A percentile compares a stretch with the other conserved stretches of the same genome.
phyloP scores from a whole-genome alignment of 306 rosid species.

The Fragaria vesca region DNA sequence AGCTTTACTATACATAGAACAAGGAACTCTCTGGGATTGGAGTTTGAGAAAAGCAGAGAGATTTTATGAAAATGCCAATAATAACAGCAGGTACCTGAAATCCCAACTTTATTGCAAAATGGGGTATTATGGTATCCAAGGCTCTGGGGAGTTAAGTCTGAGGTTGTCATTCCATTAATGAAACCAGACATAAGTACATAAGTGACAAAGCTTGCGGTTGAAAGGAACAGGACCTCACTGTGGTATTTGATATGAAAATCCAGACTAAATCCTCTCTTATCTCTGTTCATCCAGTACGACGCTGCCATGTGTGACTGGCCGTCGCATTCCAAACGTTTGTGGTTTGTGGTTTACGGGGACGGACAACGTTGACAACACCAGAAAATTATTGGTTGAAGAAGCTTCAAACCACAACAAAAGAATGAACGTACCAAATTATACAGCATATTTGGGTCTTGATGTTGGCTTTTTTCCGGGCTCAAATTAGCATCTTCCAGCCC shows the following conservation, averaged over 20 bases:
- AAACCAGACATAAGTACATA: background rate
- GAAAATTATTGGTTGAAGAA: background rate
- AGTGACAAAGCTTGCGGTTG: background rate
- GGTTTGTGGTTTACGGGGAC: background rate
- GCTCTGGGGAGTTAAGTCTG: background rate
- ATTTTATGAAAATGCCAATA: background rate
- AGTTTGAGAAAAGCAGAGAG: background rate
- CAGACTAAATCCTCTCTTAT: slow-evolving; percentile 30
- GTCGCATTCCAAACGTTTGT: background rate
- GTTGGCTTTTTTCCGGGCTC: background rate
- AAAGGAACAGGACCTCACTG: background rate
- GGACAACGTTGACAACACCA: background rate
- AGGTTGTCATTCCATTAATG: background rate
- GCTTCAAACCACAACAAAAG: background rate
- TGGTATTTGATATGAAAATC: background rate
- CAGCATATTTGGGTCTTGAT: no score
- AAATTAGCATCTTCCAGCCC: background rate
- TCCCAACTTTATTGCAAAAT: background rate
- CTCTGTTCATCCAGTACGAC: slow-evolving; percentile 27
- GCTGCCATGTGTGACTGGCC: slow-evolving; percentile 19
- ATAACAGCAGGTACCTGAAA: slow-evolving; percentile 1
- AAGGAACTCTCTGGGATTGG: background rate
- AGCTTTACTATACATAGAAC: background rate
- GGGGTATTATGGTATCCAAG: background rate
- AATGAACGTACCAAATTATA: background rate